Percentiles rank a stretch among this genome's conserved stretches.
Evolutionary conservation across 179 eudicot genomes (phyloP).

Genomic region (Kewa caespitosa): DNA sequence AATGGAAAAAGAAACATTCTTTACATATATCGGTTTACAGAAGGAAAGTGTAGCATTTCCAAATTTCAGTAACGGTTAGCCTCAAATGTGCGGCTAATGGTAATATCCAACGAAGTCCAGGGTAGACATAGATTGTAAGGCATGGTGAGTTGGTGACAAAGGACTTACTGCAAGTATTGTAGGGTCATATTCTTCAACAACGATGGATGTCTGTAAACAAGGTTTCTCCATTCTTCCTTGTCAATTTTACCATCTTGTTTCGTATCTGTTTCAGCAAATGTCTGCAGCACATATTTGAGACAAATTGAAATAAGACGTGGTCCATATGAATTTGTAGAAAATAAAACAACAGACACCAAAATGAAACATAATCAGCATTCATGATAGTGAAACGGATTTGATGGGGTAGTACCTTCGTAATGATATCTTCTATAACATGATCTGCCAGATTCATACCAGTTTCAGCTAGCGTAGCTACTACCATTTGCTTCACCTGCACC

Average conservation of each 20-base stretch:
- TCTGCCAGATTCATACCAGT: conserved; percentile 99
- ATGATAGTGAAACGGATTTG: background rate
- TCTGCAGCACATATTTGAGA: conserved; percentile 39
- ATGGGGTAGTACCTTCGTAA: conserved; percentile 75
- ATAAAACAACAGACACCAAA: background rate
- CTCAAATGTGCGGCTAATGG: background rate
- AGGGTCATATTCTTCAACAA: conserved; percentile 95
- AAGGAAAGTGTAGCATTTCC: too few species aligned
- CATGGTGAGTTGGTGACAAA: background rate
- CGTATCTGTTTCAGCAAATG: conserved; percentile 99
- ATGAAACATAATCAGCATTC: background rate
- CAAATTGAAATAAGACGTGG: background rate
- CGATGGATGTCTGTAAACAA: conserved; percentile 82
- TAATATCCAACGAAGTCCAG: background rate
- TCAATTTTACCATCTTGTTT: conserved; percentile 98
- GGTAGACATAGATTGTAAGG: background rate
- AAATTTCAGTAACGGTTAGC: background rate
- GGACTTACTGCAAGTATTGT: conserved; percentile 87
- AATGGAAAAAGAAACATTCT: background rate
- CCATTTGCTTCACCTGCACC: conserved; percentile 96
- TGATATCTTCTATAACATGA: conserved; percentile 89
- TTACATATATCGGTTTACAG: too few species aligned
- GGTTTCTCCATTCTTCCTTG: conserved; percentile 97
- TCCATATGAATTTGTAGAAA: background rate
- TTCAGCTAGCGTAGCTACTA: conserved; percentile 97